Evolutionary conservation across 2,329 filamentous ascomycete genomes (phyloP), one percentile per base, ranked within the genome.

Genomic region (Botryosphaeria dothidea): DNA sequence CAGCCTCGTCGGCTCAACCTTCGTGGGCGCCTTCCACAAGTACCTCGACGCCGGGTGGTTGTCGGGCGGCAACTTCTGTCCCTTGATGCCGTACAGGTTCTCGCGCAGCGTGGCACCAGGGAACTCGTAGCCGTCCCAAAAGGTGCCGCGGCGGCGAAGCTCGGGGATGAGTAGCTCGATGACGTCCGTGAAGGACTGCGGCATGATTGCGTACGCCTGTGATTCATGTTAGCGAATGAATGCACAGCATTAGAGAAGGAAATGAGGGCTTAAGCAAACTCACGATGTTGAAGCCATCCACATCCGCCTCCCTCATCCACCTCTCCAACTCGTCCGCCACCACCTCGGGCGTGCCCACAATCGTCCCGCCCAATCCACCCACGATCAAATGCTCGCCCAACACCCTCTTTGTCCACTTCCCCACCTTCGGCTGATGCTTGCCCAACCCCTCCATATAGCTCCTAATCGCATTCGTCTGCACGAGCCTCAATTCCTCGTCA

Each of bases 221-320:
- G n/a, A n/a, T n/a, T n/a, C n/a, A n/a, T n/a, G n/a, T n/a, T n/a
- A n/a, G n/a, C n/a, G n/a, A n/a, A n/a, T n/a, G n/a, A n/a, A n/a
- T n/a, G n/a, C n/a, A n/a, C 17, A 6, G 8, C 5, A 4, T 23
- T 11, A n/a, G n/a, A n/a, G n/a, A n/a, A n/a, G n/a, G n/a, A n/a
- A n/a, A n/a, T n/a, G n/a, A n/a, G n/a, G n/a, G n/a, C n/a, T n/a
- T n/a, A n/a, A 29, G 8, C 3, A 11, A 2, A 49, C 85, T 78
- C 73, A 88, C 88, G 73, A 92, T 83, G 71, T 92, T 92, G 76
- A 92, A 92, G 0, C 90, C 90, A 71, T 92, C 90, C 0, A 92
- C 84, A 68, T 91, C 90, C 0, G 87, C 88, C 72, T 91, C 89
- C 5, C 79, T 71, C 0, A 91, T 80, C 89, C 90, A 92, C 0